These are phyloP conservation scores for Dunaliella sp. DNA, from an alignment of 139 green algal species.

Conservation along the genomic window DNA sequence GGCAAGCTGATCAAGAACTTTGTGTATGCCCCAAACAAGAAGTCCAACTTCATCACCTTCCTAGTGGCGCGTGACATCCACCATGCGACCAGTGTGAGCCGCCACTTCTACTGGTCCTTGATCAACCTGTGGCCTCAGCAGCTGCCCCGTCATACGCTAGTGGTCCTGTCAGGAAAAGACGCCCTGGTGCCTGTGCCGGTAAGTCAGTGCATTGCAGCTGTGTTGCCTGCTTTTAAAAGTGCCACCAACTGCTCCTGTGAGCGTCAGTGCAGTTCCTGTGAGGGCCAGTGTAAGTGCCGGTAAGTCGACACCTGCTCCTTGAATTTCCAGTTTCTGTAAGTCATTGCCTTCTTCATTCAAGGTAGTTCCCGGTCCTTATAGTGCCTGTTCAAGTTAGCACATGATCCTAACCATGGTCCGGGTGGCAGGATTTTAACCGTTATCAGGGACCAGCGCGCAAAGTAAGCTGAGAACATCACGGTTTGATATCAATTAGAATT, in stretches of 20 bases:
- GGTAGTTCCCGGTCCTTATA: neutral
- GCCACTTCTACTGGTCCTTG: slow-evolving; percentile 46
- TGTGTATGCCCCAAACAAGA: slow-evolving; percentile 13
- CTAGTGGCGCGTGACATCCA: slow-evolving; percentile 37
- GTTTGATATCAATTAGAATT: too few relatives aligned
- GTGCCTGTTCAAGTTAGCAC: too few relatives aligned
- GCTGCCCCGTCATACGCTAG: slow-evolving; percentile 39
- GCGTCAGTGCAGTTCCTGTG: too few relatives aligned
- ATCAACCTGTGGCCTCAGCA: slow-evolving; percentile 57
- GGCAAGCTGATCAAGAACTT: slow-evolving; percentile 40
- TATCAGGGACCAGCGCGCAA: too few relatives aligned
- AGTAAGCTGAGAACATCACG: too few relatives aligned
- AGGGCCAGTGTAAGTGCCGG: too few relatives aligned
- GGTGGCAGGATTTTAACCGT: too few relatives aligned
- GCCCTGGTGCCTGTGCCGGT: neutral
- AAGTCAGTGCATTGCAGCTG: neutral
- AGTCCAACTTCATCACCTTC: slow-evolving; percentile 14
- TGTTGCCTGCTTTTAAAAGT: too few relatives aligned
- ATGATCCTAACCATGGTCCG: too few relatives aligned
- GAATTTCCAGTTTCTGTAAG: neutral
- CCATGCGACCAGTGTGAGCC: slow-evolving; percentile 34
- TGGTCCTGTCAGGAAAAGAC: slow-evolving; percentile 36
- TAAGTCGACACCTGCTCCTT: neutral
- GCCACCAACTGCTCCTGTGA: too few relatives aligned
- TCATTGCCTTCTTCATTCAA: neutral